Conservation (phyloP, 169 alveolate genomes). For the Cryptosporidium canis region DNA sequence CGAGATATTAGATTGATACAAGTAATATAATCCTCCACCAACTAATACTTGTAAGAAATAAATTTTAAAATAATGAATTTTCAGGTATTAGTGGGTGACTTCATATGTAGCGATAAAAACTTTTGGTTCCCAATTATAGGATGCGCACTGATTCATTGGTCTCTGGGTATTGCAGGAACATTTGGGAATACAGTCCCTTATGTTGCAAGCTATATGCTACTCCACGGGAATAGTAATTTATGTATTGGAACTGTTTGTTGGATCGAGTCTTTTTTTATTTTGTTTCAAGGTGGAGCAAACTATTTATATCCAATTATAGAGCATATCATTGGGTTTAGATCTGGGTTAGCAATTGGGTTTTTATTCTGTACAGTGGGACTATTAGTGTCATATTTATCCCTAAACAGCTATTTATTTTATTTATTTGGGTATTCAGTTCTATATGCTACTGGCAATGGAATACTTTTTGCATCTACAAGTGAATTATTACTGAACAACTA, state of each 20-base stretch:
- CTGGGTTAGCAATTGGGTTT: conserved; percentile 9
- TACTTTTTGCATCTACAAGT: conserved; percentile 39
- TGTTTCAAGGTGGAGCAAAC: conserved; percentile 50
- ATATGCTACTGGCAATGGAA: conserved; percentile 42
- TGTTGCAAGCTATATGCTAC: conserved; percentile 53
- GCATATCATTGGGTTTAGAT: neutral
- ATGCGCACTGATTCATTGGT: conserved; percentile 60
- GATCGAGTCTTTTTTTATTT: conserved; percentile 45
- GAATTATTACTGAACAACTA: neutral
- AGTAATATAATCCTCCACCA: neutral
- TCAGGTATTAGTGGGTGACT: neutral
- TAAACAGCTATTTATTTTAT: conserved; percentile 23
- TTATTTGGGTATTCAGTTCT: conserved; percentile 15
- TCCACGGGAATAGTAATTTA: neutral
- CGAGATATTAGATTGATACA: neutral
- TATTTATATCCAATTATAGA: neutral
- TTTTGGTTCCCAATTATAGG: conserved; percentile 57
- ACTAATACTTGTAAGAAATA: neutral
- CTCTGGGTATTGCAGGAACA: conserved; percentile 51
- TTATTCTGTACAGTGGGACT: conserved; percentile 5
- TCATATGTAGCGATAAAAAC: neutral
- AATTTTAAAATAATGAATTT: neutral
- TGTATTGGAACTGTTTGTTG: conserved; percentile 35
- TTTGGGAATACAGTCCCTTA: conserved; percentile 60
- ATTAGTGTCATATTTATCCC: neutral